These are phyloP conservation scores for Aristolochia californica DNA, from an alignment of 164 flowering plant species.

Conservation along the genomic window DNA sequence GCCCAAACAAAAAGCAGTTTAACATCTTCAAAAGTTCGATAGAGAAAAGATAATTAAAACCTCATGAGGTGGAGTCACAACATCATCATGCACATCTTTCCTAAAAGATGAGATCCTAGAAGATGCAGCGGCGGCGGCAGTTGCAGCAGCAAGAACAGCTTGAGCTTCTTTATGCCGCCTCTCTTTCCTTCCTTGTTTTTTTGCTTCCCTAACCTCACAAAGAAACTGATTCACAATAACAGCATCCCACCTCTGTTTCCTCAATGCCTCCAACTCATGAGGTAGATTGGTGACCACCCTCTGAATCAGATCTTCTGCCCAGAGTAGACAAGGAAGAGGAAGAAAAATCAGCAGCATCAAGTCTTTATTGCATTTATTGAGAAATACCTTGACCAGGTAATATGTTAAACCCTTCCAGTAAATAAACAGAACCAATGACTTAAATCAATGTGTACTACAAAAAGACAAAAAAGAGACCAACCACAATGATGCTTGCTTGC, in stretches of 20 bases:
- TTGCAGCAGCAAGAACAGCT: conserved; percentile 91
- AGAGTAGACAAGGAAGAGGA: conserved; percentile 3
- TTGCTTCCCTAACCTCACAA: conserved; percentile 64
- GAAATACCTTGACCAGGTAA: no score
- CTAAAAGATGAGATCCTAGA: conserved; percentile 70
- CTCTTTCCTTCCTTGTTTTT: conserved; percentile 89
- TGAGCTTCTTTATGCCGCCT: conserved; percentile 84
- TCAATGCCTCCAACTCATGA: conserved; percentile 45
- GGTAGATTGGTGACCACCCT: conserved; percentile 60
- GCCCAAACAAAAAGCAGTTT: no score
- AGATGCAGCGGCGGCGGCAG: conserved; percentile 96
- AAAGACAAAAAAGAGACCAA: conserved; percentile 16
- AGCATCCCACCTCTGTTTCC: conserved; percentile 70
- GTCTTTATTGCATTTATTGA: no score
- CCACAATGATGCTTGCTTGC: conserved; percentile 52
- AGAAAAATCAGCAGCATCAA: neutral
- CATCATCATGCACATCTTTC: conserved; percentile 68
- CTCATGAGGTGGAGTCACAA: conserved; percentile 36
- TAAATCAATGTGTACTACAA: neutral
- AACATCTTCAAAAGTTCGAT: no score
- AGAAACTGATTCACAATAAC: conserved; percentile 68
- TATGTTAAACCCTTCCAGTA: no score
- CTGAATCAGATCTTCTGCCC: conserved; percentile 57
- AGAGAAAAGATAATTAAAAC: conserved; percentile 14
- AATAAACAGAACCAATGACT: neutral